Conservation (phyloP, 1,284 basidiomycete genomes). For the Limonomyces culmigenus region DNA sequence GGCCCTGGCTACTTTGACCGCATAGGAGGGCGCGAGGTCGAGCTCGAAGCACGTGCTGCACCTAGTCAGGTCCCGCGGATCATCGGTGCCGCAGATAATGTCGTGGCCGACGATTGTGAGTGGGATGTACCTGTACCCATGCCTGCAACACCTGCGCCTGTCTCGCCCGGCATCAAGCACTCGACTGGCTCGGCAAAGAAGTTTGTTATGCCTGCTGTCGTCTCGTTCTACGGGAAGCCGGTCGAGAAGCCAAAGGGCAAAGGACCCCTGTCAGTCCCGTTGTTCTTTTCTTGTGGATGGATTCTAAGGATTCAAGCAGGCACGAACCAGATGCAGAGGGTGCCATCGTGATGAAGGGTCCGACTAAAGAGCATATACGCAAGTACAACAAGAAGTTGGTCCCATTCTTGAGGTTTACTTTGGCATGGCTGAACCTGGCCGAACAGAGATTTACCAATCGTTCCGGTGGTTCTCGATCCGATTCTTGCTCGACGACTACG, state of each 20-base stretch:
- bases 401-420: too few relatives aligned
- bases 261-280: conserved; percentile 33
- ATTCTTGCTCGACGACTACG: conserved; percentile 64
- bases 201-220: conserved; percentile 34
- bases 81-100: conserved; percentile 14
- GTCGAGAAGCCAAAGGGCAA: conserved; percentile 27
- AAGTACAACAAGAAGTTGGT: conserved; percentile 56
- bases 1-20: conserved; percentile 28
- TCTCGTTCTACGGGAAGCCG: conserved; percentile 37
- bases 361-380: conserved; percentile 49
- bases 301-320: conserved; percentile 20
- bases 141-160: conserved; percentile 4
- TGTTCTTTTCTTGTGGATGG: conserved; percentile 4
- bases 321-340: conserved; percentile 62
- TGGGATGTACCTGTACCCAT: conserved; percentile 3
- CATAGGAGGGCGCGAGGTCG: conserved; percentile 44
- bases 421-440: too few relatives aligned
- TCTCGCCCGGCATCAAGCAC: conserved; percentile 5
- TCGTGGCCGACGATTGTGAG: conserved; percentile 6
- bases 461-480: conserved; percentile 92
- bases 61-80: conserved; percentile 31
- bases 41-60: conserved; percentile 34
- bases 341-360: conserved; percentile 79
- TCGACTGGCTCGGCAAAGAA: conserved; percentile 12
- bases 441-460: conserved; percentile 39